A percentile compares a stretch with the other conserved stretches of the same genome.
These are phyloP conservation scores for Colletotrichum sp. DNA, from an alignment of 2,329 filamentous ascomycete species.

Conservation along the genomic window DNA sequence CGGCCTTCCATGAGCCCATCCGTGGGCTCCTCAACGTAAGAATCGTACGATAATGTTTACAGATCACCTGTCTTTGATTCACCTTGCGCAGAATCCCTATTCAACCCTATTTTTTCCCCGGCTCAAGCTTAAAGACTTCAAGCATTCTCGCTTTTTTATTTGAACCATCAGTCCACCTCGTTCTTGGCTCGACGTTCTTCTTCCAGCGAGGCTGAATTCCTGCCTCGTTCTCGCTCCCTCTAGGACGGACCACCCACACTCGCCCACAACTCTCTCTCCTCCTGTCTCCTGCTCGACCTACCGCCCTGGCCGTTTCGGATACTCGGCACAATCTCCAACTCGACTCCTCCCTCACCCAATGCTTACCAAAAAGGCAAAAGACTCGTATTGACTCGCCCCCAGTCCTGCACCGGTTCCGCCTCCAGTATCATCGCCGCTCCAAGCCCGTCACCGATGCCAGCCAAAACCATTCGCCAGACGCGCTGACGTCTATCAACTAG, in stretches of 20 bases:
- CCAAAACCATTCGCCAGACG: not conserved
- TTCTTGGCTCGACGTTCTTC: conserved; percentile 13
- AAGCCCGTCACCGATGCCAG: not conserved
- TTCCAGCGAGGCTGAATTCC: conserved; percentile 9
- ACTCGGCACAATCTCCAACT: not conserved
- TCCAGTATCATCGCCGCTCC: conserved; percentile 13
- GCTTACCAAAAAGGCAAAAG: not conserved
- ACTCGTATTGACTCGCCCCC: not conserved
- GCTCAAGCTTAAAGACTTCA: conserved; percentile 19
- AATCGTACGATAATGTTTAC: conserved; percentile 24
- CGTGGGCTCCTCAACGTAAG: conserved; percentile 9
- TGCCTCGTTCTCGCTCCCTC: conserved; percentile 10
- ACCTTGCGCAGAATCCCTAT: not conserved
- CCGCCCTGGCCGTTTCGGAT: conserved; percentile 4
- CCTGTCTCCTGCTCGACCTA: not conserved
- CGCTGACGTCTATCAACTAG: not conserved
- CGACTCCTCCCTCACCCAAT: not conserved
- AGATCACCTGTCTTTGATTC: conserved; percentile 22
- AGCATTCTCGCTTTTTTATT: conserved; percentile 6
- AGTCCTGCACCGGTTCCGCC: conserved; percentile 9
- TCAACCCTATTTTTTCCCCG: conserved; percentile 13
- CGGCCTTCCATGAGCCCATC: conserved; percentile 18
- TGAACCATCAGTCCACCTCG: not conserved
- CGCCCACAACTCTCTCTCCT: not conserved
- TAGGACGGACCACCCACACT: not conserved